These are phyloP conservation scores for Aspergillus tanneri DNA, from an alignment of 2,329 filamentous ascomycete species.

Conservation along the genomic window DNA sequence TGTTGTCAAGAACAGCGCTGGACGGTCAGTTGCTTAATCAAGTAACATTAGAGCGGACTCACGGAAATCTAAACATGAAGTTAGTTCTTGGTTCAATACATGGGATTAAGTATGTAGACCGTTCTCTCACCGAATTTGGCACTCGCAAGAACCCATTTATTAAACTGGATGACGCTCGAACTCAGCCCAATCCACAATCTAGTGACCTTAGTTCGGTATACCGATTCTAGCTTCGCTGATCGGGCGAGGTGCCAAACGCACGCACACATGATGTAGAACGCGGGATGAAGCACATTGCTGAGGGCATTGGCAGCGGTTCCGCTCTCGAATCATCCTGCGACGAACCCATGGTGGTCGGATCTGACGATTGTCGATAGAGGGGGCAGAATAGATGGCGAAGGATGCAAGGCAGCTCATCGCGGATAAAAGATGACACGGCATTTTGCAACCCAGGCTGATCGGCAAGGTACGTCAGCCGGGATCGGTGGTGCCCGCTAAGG, in stretches of 20 bases:
- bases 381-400: not conserved
- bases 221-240: too few species aligned
- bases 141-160: slow-evolving; percentile 93
- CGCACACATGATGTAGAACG: slow-evolving; percentile 33
- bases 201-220: slow-evolving; percentile 9
- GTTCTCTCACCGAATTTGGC: slow-evolving; percentile 80
- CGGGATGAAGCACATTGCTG: slow-evolving; percentile 22
- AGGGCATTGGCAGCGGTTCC: not conserved
- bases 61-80: slow-evolving; percentile 43
- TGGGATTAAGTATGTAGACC: too few species aligned
- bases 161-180: slow-evolving; percentile 94
- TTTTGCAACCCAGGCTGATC: not conserved
- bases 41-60: slow-evolving; percentile 23
- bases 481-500: too few species aligned
- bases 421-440: not conserved
- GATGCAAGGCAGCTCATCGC: not conserved
- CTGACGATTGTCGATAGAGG: not conserved
- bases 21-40: slow-evolving; percentile 4
- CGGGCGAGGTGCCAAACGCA: slow-evolving; percentile 9
- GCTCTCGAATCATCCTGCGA: not conserved
- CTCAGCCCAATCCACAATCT: slow-evolving; percentile 90
- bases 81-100: slow-evolving; percentile 8
- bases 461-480: too few species aligned
- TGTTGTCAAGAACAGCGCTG: slow-evolving; percentile 71
- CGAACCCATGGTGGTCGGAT: not conserved